Evolutionary conservation across 345 rosid species (phyloP).

Genomic region (Eucalyptus curtisii): DNA sequence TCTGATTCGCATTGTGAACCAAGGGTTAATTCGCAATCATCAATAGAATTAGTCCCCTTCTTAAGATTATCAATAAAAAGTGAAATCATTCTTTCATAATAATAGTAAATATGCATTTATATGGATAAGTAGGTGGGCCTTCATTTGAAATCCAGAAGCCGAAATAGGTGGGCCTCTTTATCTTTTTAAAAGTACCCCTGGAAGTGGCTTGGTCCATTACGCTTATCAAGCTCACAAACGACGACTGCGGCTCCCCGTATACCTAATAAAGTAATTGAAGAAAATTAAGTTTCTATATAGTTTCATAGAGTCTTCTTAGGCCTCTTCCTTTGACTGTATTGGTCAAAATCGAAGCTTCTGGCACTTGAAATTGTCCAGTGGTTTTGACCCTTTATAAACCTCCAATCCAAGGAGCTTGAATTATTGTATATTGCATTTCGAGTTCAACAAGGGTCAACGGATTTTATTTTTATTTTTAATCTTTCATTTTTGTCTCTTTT

Average conservation of each 20-base stretch:
- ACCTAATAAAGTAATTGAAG: neutral
- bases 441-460: neutral
- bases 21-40: neutral
- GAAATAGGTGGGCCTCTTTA: neutral
- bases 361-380: neutral
- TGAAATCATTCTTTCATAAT: neutral
- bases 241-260: neutral
- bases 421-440: neutral
- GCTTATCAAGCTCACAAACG: neutral
- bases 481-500: neutral
- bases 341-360: neutral
- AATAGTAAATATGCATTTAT: neutral
- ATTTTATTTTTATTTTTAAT: neutral
- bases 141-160: neutral
- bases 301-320: neutral
- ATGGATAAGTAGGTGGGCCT: neutral
- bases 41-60: neutral
- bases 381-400: neutral
- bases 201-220: neutral
- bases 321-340: neutral
- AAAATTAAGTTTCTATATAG: neutral
- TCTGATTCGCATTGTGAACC: neutral
- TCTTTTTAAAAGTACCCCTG: neutral
- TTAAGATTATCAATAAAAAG: neutral
- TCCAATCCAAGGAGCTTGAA: neutral